Conservation (phyloP, 2,329 filamentous ascomycete species). For the Hortaea werneckii region DNA sequence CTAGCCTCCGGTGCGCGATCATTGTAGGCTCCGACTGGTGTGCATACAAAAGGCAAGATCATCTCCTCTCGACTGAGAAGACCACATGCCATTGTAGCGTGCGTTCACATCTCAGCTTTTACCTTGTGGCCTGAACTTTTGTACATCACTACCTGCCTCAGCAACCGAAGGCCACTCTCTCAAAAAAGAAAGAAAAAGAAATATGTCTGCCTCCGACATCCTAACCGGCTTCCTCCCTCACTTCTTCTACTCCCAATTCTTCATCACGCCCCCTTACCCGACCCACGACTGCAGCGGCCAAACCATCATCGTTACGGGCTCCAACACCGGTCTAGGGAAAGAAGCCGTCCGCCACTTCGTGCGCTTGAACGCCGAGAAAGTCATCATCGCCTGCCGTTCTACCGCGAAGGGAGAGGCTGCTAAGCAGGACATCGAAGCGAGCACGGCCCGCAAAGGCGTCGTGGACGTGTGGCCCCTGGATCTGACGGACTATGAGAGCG, state of each 20-base stretch:
- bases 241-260: slow-evolving; percentile 33
- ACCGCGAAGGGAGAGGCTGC: slow-evolving; percentile 36
- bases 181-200: too few relatives aligned
- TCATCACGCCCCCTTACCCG: slow-evolving; percentile 28
- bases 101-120: too few relatives aligned
- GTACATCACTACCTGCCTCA: too few relatives aligned
- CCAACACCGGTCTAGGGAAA: slow-evolving; percentile 38
- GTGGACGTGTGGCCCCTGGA: slow-evolving; percentile 40
- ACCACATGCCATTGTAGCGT: too few relatives aligned
- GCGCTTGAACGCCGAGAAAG: slow-evolving; percentile 28
- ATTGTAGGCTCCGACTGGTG: too few relatives aligned
- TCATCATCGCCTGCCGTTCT: slow-evolving; percentile 38
- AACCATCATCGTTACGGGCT: slow-evolving; percentile 39
- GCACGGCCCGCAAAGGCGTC: slow-evolving; percentile 22
- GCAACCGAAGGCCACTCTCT: too few relatives aligned
- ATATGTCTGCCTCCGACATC: not conserved
- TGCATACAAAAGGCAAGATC: too few relatives aligned
- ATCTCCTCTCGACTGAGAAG: too few relatives aligned
- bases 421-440: slow-evolving; percentile 29
- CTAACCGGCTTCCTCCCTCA: slow-evolving; percentile 6
- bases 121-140: too few relatives aligned
- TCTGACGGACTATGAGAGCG: slow-evolving; percentile 29
- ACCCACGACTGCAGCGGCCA: slow-evolving; percentile 21
- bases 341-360: slow-evolving; percentile 37
- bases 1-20: too few relatives aligned